Conservation (phyloP, 306 rosid species). For the Cucurbita maxima region DNA sequence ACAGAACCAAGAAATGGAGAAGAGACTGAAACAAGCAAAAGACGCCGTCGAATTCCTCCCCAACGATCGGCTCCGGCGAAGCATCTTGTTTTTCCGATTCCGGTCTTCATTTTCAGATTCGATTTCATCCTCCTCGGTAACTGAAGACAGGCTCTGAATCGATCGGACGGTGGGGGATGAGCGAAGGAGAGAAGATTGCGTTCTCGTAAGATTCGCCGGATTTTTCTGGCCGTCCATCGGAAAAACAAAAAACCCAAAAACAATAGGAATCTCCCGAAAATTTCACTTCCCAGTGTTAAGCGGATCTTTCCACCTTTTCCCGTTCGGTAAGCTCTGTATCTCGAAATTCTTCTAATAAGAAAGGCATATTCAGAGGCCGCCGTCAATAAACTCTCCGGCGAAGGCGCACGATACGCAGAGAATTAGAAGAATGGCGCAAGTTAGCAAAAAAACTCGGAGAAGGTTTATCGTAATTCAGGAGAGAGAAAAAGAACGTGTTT, state of each 20-base stretch:
- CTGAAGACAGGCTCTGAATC: conserved; percentile 65
- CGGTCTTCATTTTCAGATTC: conserved; percentile 21
- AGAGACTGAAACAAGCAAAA: conserved; percentile 19
- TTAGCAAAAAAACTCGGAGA: not conserved
- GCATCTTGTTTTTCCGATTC: conserved; percentile 18
- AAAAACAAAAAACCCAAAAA: not conserved
- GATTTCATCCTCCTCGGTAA: conserved; percentile 35
- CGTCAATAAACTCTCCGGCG: not conserved
- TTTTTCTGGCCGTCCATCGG: conserved; percentile 65
- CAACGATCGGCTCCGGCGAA: conserved; percentile 16
- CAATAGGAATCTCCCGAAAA: too few species aligned
- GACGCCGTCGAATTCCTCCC: conserved; percentile 18
- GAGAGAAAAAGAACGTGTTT: too few species aligned
- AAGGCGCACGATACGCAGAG: not conserved
- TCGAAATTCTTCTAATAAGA: not conserved
- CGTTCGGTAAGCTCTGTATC: not conserved
- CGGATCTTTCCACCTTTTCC: conserved; percentile 9
- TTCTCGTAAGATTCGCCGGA: conserved; percentile 64
- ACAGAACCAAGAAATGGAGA: conserved; percentile 20
- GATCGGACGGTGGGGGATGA: conserved; percentile 88
- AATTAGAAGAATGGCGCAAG: not conserved
- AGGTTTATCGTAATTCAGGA: not conserved
- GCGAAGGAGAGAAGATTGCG: conserved; percentile 75
- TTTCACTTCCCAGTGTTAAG: conserved; percentile 15
- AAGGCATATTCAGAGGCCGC: not conserved